Percentiles rank a stretch among this genome's conserved stretches.
Evolutionary conservation across 768 basidiomycete genomes (phyloP).

Genomic region (Termitomyces sp.): DNA sequence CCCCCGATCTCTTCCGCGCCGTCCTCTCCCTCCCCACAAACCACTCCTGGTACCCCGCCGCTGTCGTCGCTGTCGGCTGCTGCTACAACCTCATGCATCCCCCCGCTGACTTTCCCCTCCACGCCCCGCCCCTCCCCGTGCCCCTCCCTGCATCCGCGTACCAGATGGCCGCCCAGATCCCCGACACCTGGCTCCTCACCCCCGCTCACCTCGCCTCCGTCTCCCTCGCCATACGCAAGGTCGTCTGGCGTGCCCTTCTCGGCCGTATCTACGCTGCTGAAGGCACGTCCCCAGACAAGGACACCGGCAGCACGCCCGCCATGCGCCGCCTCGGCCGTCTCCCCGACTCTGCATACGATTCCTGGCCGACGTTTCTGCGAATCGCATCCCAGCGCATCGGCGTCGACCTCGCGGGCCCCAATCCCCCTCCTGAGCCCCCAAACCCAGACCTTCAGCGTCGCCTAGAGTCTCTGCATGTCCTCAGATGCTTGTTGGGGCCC

Average conservation of each 20-base stretch:
- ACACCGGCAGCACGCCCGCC: constrained; percentile 30
- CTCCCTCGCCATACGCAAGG: constrained; percentile 56
- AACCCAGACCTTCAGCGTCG: constrained; percentile 26
- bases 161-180: constrained; percentile 71
- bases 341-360: constrained; percentile 40
- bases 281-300: constrained; percentile 3
- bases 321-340: constrained; percentile 44
- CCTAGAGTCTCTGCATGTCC: constrained; percentile 55
- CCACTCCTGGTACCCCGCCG: constrained; percentile 42
- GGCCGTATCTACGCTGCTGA: constrained; percentile 15
- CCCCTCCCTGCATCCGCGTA: constrained; percentile 45
- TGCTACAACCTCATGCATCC: constrained; percentile 70
- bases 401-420: constrained; percentile 14
- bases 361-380: constrained; percentile 42
- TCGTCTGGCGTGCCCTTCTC: constrained; percentile 67
- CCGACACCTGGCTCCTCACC: constrained; percentile 50
- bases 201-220: constrained; percentile 27
- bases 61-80: constrained; percentile 63
- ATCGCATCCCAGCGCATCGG: constrained; percentile 22
- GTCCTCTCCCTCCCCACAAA: constrained; percentile 21
- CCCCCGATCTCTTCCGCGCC: constrained; percentile 57
- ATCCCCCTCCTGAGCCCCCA: constrained; percentile 6
- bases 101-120: constrained; percentile 49
- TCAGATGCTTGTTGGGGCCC: constrained; percentile 67
- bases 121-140: constrained; percentile 28